Base-by-base conservation (phyloP, 2,329 filamentous ascomycete genomes). In the Pseudogymnoascus sp. region DNA sequence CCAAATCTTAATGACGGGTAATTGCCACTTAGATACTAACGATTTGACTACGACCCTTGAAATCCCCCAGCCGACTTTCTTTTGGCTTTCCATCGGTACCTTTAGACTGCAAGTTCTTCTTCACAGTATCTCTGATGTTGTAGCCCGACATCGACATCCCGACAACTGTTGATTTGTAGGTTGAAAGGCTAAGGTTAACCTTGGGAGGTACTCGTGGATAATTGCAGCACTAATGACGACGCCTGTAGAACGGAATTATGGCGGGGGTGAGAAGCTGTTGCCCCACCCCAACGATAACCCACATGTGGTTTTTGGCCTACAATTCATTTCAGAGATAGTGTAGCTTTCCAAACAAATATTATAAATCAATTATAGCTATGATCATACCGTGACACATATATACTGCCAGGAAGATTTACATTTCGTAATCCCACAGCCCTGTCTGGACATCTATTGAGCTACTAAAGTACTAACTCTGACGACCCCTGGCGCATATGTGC, bases 71-170 rank as follows among this genome's bases (percentile, higher is more conserved):
- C 81, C 80, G 82, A 64, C 78, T 80, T 67, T 83, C 81, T 64
- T 77, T 79, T 1, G 71, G 67, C 40, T 76, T 75, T n/a, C 81
- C 81, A 59, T 80, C 77, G 63, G 79, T 79, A 13, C 76, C 76
- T 67, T 81, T 81, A 0, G 81, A 80, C 70, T 83, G 80, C 81
- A 81, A 83, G 47, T 81, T 80, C 60, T 76, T 75, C 68, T 82
- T 83, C 64, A 79, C 71, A 24, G 79, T 70, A 62, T 76, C 76
- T 68, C 76, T 79, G 29, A 82, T 71, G 24, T 56, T 33, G 50
- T 56, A 56, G 50, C 50, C 50, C 29, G 50, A 47, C 5, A 44
- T 44, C 40, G 40, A 56, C 50, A 56, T 56, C 26, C 33, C 29
- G 33, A 56, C 29, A 21, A 33, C 33, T 21, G 50, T 19, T 33